Evolutionary conservation across 768 basidiomycete species (phyloP), one percentile per base, ranked within the genome.

Genomic region (Xanthoconium stramineum): DNA sequence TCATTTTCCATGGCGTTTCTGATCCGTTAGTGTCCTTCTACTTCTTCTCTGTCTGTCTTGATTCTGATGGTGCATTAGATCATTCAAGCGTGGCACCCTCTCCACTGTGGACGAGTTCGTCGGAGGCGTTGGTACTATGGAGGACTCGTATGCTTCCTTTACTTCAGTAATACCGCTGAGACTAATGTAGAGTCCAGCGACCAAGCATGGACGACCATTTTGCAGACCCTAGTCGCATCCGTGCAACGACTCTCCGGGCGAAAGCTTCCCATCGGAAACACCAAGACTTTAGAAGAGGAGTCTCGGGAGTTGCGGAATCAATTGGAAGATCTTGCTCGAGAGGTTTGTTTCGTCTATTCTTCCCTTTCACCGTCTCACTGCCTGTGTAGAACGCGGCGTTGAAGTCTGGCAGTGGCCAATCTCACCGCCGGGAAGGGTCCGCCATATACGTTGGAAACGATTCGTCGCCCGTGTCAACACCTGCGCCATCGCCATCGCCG

Each of bases 231-330:
- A 65, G 69, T 83, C 3, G 64, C 72, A 3, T 85, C 86, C 1
- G 80, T 90, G 7, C 78, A 85, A 65, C 78, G 81, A 57, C 80
- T 91, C 52, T 89, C 86, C 8, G 85, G 87, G 0, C 78, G 83
- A 65, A 78, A 78, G 48, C 70, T 88, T 19, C 77, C 84, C n/a
- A 76, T 86, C 4, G 78, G 75, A 47, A 67, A 76, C 15, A 72
- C 72, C 0, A 73, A 74, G 2, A 73, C 74, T 19, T 62, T 80
- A 1, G 77, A 84, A 37, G 78, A 84, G 39, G 88, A 91, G 66
- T 69, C 87, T 3, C 84, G 84, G 57, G 71, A 71, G 4, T 73
- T 93, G 43, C 80, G 83, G 12, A 67, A 64, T 10, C 79, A 82
- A 65, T 80, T 89, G 1, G 85, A 88, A 33, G 77, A 83, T 50